Conservation (phyloP, 345 rosid species). For the Bruguiera parviflora region DNA sequence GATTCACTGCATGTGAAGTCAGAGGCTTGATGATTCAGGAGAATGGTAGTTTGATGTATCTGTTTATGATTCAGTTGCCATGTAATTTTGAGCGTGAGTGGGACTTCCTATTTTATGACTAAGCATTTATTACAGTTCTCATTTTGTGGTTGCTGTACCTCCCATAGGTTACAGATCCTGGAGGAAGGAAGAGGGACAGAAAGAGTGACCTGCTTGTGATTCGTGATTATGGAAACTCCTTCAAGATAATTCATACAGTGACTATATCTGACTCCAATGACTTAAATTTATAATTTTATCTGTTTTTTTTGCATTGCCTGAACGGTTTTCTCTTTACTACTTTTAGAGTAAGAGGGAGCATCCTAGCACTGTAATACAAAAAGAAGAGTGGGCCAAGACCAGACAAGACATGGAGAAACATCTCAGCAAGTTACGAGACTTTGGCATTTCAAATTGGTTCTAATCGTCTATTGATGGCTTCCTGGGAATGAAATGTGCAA, state of each 20-base stretch:
- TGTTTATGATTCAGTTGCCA: neutral
- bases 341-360: slow-evolving; percentile 64
- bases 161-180: slow-evolving; percentile 70
- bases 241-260: slow-evolving; percentile 71
- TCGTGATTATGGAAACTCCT: slow-evolving; percentile 73
- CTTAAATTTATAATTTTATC: neutral
- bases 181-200: slow-evolving; percentile 79
- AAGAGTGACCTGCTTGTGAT: slow-evolving; percentile 78
- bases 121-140: neutral
- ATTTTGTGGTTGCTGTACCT: neutral
- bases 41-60: neutral
- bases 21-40: neutral
- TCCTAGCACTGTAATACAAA: slow-evolving; percentile 72
- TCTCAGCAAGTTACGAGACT: slow-evolving; percentile 84
- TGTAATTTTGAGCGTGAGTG: neutral
- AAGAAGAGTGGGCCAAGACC: slow-evolving; percentile 77
- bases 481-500: neutral
- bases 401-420: slow-evolving; percentile 88
- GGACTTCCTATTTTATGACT: slow-evolving; percentile 3
- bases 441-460: slow-evolving; percentile 81
- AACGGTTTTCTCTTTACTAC: slow-evolving; percentile 8
- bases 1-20: neutral
- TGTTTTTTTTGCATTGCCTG: neutral
- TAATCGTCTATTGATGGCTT: slow-evolving; percentile 19
- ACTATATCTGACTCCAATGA: slow-evolving; percentile 11